Base-by-base conservation (phyloP, 129 eudicot genomes). In the Centaurea solstitialis region DNA sequence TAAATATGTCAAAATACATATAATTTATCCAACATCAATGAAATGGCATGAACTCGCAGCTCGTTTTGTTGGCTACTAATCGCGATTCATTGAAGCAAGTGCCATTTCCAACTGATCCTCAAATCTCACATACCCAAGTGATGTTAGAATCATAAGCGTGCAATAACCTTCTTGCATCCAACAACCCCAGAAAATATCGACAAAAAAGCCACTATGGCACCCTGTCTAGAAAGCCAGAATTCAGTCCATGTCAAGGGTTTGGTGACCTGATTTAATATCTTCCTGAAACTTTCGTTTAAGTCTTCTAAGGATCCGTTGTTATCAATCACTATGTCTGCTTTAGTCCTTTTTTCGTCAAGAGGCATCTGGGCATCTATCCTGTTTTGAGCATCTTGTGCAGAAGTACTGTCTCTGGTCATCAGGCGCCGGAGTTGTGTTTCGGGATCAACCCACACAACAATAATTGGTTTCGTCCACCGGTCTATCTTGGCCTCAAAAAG, bases 211-310 rank as follows among this genome's bases (percentile, higher is more conserved):
- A 89, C 79, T 30, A 91, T 37, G 67, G 88, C 95, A 66, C 99
- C 98, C 73, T 87, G 89, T 84, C 98, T 91, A 24, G 93, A 96
- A 82, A 89, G 98, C 86, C 90, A 85, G 83, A 91, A 91, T 72
- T 96, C 99, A 8, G 91, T 82, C 98, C 97, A 96, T 35, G 99
- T 89, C 81, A 96, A 88, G 23, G 99, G 99, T 80, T 87, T 88
- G 20, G 82, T 87, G 75, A 96, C 95, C 62, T 82, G 87, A 70
- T 71, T 77, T 57, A 93, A 82, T 20, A 91, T 90, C 81, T 87
- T 87, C 62, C 81, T 67, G 73, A 96, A 91, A 26, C 43, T 86
- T 79, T 91, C 92, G 24, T 89, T 79, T 71, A 96, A 82, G 74
- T 91, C 95, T 53, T 89, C 97, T 7, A 93, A 68, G 12, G 94